A percentile compares a stretch with the other conserved stretches of the same genome.
Evolutionary conservation across 495 filamentous ascomycete genomes (phyloP).

Genomic region (Neurospora pannonica): DNA sequence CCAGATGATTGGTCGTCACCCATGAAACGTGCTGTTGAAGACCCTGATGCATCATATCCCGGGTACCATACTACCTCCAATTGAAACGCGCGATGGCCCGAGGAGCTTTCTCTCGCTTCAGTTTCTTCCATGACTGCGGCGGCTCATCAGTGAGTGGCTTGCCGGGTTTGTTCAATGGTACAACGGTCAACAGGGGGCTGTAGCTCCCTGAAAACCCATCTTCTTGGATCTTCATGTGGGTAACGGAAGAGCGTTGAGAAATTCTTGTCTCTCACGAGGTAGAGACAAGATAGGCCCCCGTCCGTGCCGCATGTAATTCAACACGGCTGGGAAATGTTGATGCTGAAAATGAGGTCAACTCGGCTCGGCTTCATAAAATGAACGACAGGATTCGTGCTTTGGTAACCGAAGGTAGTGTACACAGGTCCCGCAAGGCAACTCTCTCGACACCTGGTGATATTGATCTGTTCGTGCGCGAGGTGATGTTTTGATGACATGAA

Average conservation of each 20-base stretch:
- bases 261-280: neutral
- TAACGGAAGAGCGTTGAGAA: neutral
- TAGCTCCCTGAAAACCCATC: neutral
- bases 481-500: neutral
- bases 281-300: neutral
- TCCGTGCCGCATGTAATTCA: neutral
- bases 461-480: neutral
- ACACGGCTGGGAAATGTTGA: neutral
- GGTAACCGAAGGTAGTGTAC: neutral
- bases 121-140: neutral
- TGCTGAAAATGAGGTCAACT: neutral
- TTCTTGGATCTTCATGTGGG: neutral
- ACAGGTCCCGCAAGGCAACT: neutral
- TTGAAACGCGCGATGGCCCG: neutral
- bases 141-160: neutral
- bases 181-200: neutral
- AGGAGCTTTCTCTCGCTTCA: neutral
- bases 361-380: neutral
- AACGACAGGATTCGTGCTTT: neutral
- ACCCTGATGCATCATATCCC: neutral
- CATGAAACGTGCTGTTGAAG: neutral
- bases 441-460: neutral
- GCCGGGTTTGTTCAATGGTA: neutral
- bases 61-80: neutral
- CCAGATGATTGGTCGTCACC: neutral